A percentile compares a stretch with the other conserved stretches of the same genome.
phyloP scores from a whole-genome alignment of 1,284 basidiomycete genomes.

The Rhodotorula sp. region DNA sequence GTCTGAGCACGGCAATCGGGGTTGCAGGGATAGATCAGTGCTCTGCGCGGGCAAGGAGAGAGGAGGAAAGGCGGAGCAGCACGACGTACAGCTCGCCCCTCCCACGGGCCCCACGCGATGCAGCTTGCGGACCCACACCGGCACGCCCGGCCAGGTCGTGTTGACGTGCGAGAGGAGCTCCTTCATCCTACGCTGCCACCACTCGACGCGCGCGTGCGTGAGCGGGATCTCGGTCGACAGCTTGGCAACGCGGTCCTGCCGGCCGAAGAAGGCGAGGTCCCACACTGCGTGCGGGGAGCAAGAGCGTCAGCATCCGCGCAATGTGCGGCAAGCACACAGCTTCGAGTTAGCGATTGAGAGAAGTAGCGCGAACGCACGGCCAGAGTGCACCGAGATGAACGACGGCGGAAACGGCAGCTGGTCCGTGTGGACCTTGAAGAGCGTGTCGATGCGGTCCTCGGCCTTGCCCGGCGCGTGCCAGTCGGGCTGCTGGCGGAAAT shows the following conservation, averaged over 20 bases:
- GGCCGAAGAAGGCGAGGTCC: slow-evolving; percentile 48
- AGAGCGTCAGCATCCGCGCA: background rate
- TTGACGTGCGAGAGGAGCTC: slow-evolving; percentile 35
- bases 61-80: no score
- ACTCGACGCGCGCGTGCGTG: slow-evolving; percentile 40
- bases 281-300: slow-evolving; percentile 36
- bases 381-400: slow-evolving; percentile 45
- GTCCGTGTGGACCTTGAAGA: slow-evolving; percentile 44
- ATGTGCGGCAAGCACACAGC: no score
- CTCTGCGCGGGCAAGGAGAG: background rate
- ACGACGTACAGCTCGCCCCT: slow-evolving; percentile 35
- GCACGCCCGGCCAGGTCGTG: slow-evolving; percentile 42
- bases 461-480: slow-evolving; percentile 47
- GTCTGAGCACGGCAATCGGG: slow-evolving; percentile 20
- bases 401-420: slow-evolving; percentile 42
- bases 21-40: no score
- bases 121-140: slow-evolving; percentile 43
- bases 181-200: slow-evolving; percentile 44
- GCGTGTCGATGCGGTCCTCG: slow-evolving; percentile 44
- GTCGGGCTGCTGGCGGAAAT: slow-evolving; percentile 44
- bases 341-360: no score
- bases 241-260: slow-evolving; percentile 38
- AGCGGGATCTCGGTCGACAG: slow-evolving; percentile 43
- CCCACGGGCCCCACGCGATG: slow-evolving; percentile 45
- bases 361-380: slow-evolving; percentile 29